A percentile compares a stretch with the other conserved stretches of the same genome.
phyloP scores from a whole-genome alignment of 1,284 basidiomycete species.

The Amylostereum chailletii region DNA sequence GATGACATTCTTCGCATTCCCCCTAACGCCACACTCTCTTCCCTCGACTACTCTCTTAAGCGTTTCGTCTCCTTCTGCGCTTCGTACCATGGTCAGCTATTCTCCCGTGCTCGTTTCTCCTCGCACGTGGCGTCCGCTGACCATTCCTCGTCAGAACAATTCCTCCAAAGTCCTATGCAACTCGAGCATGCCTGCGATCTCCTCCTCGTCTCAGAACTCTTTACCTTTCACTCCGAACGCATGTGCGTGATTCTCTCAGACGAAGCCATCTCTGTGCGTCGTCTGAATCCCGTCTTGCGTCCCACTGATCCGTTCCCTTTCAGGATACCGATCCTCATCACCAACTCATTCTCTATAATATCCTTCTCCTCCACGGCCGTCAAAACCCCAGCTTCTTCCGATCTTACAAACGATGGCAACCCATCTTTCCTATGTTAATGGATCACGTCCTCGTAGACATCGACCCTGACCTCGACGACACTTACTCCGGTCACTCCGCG shows the following conservation, averaged over 20 bases:
- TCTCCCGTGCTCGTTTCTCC: not conserved
- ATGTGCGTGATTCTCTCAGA: conserved; percentile 76
- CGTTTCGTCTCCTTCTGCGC: conserved; percentile 74
- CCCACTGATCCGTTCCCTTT: conserved; percentile 1
- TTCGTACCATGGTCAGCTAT: conserved; percentile 66
- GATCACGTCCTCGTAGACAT: conserved; percentile 68
- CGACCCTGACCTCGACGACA: conserved; percentile 57
- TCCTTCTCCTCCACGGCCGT: conserved; percentile 72
- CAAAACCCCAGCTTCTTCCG: conserved; percentile 65
- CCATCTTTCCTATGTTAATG: conserved; percentile 75
- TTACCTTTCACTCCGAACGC: conserved; percentile 79
- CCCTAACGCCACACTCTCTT: conserved; percentile 55
- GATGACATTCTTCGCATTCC: conserved; percentile 73
- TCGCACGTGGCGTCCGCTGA: not conserved
- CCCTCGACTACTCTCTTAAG: conserved; percentile 71
- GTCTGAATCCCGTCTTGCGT: conserved; percentile 5
- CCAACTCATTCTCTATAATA: conserved; percentile 73
- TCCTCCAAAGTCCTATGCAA: conserved; percentile 72
- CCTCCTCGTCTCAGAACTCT: conserved; percentile 76
- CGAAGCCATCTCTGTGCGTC: conserved; percentile 58
- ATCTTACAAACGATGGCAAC: conserved; percentile 74
- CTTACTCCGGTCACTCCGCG: conserved; percentile 30
- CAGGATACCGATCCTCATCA: conserved; percentile 86
- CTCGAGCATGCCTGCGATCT: conserved; percentile 72
- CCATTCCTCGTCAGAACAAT: conserved; percentile 49